These are phyloP conservation scores for Orbilia oligospora DNA, from an alignment of 2,329 filamentous ascomycete species.

Conservation along the genomic window DNA sequence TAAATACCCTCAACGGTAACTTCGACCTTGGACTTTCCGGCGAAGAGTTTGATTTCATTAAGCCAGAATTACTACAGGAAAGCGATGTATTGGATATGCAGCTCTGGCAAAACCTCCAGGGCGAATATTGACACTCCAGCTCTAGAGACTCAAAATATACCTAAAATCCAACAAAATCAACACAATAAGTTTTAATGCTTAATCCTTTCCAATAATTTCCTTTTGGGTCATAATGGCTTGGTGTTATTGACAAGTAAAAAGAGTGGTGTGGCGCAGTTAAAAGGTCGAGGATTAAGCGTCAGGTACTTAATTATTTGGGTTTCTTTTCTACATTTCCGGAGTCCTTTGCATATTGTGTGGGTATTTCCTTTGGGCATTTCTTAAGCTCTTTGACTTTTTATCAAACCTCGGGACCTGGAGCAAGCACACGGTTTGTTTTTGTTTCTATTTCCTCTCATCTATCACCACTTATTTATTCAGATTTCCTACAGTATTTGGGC, in stretches of 20 bases:
- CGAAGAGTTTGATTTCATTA: conserved; percentile 59
- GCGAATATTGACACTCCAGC: conserved; percentile 35
- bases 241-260: conserved; percentile 36
- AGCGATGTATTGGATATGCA: conserved; percentile 59
- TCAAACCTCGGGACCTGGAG: conserved; percentile 35
- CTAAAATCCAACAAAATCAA: conserved; percentile 46
- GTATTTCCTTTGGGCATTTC: conserved; percentile 39
- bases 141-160: conserved; percentile 2
- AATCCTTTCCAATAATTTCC: conserved; percentile 37
- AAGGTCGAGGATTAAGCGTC: conserved; percentile 46
- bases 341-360: conserved; percentile 46
- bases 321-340: conserved; percentile 44
- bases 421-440: conserved; percentile 32
- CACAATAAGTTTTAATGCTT: conserved; percentile 31
- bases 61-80: conserved; percentile 55
- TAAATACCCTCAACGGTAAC: conserved; percentile 41
- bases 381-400: conserved; percentile 40
- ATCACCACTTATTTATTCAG: conserved; percentile 26
- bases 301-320: conserved; percentile 21
- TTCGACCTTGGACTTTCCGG: conserved; percentile 51
- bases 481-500: conserved; percentile 23
- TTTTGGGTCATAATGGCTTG: conserved; percentile 45
- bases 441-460: conserved; percentile 1
- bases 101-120: conserved; percentile 54
- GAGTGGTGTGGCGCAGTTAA: conserved; percentile 1